These are phyloP conservation scores for Gaeumannomyces tritici DNA, from an alignment of 2,329 filamentous ascomycete genomes.

Conservation along the genomic window DNA sequence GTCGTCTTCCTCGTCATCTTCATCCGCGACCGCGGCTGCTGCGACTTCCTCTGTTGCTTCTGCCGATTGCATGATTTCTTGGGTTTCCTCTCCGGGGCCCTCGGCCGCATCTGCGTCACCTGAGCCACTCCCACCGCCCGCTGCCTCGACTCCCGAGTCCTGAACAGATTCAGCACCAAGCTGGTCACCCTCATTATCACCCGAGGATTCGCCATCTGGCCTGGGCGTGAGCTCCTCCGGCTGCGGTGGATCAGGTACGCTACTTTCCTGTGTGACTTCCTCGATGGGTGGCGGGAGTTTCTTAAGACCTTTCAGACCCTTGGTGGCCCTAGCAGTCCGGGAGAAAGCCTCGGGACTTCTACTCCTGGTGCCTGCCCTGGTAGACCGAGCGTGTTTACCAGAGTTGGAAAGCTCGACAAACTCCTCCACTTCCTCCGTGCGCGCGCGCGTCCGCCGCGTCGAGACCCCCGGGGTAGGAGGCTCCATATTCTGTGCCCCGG, in stretches of 20 bases:
- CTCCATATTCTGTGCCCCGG: background rate
- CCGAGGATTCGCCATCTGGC: conserved; percentile 6
- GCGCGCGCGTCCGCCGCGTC: conserved; percentile 42
- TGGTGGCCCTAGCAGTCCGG: conserved; percentile 32
- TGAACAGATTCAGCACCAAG: background rate
- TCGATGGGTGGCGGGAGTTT: conserved; percentile 33
- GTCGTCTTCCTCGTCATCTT: conserved; percentile 19
- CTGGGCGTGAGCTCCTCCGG: conserved; percentile 24
- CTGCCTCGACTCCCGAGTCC: background rate
- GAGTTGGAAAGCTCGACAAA: conserved; percentile 51
- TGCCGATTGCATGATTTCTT: conserved; percentile 9
- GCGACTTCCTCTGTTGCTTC: background rate
- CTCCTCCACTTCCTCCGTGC: conserved; percentile 44
- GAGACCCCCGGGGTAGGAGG: conserved; percentile 12
- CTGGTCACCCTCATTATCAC: conserved; percentile 8
- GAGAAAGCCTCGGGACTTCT: conserved; percentile 43
- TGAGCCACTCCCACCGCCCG: background rate
- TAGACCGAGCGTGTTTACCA: conserved; percentile 43
- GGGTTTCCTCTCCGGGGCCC: conserved; percentile 14
- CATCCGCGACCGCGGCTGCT: background rate
- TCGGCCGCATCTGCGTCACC: conserved; percentile 1
- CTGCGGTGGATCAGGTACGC: conserved; percentile 10
- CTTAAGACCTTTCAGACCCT: conserved; percentile 41
- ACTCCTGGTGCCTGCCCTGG: conserved; percentile 38
- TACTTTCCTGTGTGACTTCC: conserved; percentile 45